Percentiles rank a stretch among this genome's conserved stretches.
Conservation (phyloP, 768 basidiomycete genomes). For the Russula vinacea region DNA sequence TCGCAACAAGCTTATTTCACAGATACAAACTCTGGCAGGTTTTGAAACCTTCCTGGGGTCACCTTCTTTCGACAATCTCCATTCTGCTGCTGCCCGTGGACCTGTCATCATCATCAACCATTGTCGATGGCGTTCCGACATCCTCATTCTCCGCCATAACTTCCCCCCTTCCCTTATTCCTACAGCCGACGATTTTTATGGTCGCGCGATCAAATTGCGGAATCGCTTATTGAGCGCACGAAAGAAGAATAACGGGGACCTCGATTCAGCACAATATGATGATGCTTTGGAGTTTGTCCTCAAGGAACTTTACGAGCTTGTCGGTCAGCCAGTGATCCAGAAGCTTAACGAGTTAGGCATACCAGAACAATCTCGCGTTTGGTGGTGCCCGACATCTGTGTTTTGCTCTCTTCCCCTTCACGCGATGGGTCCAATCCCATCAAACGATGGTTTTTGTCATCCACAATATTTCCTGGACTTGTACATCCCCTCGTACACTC, state of each 20-base stretch:
- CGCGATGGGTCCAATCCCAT: conserved; percentile 9
- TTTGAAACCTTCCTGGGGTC: background rate
- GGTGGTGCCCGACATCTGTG: background rate
- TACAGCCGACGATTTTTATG: background rate
- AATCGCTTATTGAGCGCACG: background rate
- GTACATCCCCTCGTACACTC: background rate
- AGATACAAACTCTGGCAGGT: background rate
- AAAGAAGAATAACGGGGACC: background rate
- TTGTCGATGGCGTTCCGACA: too few relatives aligned
- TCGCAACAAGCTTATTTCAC: background rate
- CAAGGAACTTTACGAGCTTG: background rate
- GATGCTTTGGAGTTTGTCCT: background rate
- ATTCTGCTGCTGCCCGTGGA: background rate
- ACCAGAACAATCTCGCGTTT: background rate
- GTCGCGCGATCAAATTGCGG: background rate
- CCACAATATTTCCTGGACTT: background rate
- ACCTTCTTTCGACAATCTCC: conserved; percentile 1
- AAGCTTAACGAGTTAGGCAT: background rate
- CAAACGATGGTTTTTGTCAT: background rate
- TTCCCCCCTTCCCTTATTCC: background rate
- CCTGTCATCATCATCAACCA: too few relatives aligned
- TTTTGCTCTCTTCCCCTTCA: conserved; percentile 2
- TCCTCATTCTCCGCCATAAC: too few relatives aligned
- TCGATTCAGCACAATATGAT: background rate
- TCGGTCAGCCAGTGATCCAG: background rate